Evolutionary conservation across 2,329 filamentous ascomycete genomes (phyloP).

Genomic region (Lojkania enalia): DNA sequence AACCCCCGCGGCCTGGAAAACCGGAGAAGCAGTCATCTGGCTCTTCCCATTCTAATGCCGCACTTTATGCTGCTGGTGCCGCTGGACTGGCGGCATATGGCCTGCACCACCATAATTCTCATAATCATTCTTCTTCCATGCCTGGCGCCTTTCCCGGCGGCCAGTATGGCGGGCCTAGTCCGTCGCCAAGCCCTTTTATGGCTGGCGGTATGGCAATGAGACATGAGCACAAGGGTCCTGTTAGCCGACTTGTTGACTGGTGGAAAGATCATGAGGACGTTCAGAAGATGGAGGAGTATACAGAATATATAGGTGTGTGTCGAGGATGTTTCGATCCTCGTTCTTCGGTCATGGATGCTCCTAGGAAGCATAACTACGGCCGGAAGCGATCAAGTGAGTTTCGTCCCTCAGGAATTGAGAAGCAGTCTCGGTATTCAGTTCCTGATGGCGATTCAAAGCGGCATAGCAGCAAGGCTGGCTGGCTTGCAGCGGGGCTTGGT

Average conservation of each 20-base stretch:
- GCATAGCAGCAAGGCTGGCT: conserved; percentile 52
- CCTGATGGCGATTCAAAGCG: conserved; percentile 39
- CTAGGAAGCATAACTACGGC: conserved; percentile 62
- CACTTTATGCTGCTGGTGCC: conserved; percentile 51
- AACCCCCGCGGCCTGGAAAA: conserved; percentile 42
- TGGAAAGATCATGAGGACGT: conserved; percentile 68
- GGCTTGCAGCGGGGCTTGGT: conserved; percentile 58
- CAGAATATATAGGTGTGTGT: conserved; percentile 67
- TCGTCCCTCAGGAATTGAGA: conserved; percentile 56
- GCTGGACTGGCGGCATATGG: conserved; percentile 54
- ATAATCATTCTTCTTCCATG: conserved; percentile 33
- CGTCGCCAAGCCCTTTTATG: conserved; percentile 27
- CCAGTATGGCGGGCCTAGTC: conserved; percentile 19
- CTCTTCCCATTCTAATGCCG: conserved; percentile 49
- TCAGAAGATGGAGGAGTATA: conserved; percentile 68
- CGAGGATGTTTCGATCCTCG: conserved; percentile 67
- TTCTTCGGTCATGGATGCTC: conserved; percentile 59
- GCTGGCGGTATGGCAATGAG: conserved; percentile 48
- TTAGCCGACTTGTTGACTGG: conserved; percentile 61
- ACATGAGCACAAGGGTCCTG: conserved; percentile 60
- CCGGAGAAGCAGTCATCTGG: conserved; percentile 50
- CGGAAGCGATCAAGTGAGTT: conserved; percentile 52
- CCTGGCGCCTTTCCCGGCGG: conserved; percentile 35
- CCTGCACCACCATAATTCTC: conserved; percentile 46
- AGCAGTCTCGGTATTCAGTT: conserved; percentile 58